Evolutionary conservation across 1,284 basidiomycete genomes (phyloP), one percentile per base, ranked within the genome.

Genomic region (Somion occarium): DNA sequence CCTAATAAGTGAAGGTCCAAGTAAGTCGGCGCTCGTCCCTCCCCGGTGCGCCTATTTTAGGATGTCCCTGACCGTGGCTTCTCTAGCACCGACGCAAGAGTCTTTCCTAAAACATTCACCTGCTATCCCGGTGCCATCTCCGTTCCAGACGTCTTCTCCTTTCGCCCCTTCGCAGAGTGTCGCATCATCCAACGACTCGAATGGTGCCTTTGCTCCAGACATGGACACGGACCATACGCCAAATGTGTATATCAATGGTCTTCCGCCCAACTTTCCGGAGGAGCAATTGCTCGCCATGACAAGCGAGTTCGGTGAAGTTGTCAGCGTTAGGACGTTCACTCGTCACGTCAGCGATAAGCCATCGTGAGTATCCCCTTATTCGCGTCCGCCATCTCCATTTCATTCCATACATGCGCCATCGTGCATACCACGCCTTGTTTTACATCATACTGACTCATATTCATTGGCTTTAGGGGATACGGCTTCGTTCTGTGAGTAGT

Each of bases 401-500:
- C 12, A 18, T 30, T 23, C 23, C 42, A 19, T 46, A 26, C 5
- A 9, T 34, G 44, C 20, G 18, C 13, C 22, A 12, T n/a, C 19
- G 27, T 45, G 20, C 18, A 26, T 23, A 5, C 30, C 9, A 22
- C 41, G 12, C 5, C 20, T 44, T 48, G 30, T 44, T 44, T 26
- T 41, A 7, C 7, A 34, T 34, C 30, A 34, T 34, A 34, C 30
- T 34, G 30, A 34, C 15, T 9, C 5, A 9, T 43, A 5, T 25
- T 25, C 38, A 27, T 42, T 18, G 42, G 15, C 49, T 64, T n/a
- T 62, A 88, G 85, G 45, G 87, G 88, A 4, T 90, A 90, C 62
- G 87, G 88, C 3, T 90, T 90, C 62, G 88, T 90, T 30, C 65
- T 90, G 86, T 89, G 59, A 69, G 86, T 64, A 24, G 19, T 20